Conservation (phyloP, 352 stramenopile species). For the Phytophthora fragariaefolia region DNA sequence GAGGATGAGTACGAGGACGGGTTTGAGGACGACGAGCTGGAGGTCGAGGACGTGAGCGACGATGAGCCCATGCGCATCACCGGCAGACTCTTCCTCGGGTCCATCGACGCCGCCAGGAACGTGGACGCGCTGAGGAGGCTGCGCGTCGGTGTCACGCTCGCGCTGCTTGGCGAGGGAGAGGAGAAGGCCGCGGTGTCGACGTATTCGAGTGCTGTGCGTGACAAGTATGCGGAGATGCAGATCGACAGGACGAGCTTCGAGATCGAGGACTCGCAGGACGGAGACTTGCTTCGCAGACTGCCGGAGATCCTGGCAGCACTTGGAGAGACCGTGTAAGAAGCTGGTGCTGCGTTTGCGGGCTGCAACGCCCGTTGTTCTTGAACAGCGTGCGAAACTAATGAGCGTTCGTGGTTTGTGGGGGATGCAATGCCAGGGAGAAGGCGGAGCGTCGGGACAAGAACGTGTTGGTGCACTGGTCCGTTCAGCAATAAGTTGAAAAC, state of each 20-base stretch:
- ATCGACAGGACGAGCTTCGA: conserved; percentile 34
- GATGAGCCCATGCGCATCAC: conserved; percentile 64
- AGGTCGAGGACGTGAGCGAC: conserved; percentile 66
- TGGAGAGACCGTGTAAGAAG: conserved; percentile 40
- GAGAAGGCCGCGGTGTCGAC: conserved; percentile 29
- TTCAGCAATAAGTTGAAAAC: not conserved
- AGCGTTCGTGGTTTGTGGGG: no score
- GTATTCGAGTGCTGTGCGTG: not conserved
- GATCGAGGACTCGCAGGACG: conserved; percentile 65
- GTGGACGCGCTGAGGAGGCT: conserved; percentile 33
- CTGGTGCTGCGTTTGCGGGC: no score
- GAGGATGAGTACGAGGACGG: conserved; percentile 25
- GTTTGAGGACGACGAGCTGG: conserved; percentile 50
- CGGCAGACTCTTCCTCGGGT: conserved; percentile 59
- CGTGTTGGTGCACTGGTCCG: conserved; percentile 78
- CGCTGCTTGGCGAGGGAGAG: conserved; percentile 43
- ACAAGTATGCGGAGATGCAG: conserved; percentile 10
- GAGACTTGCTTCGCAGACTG: conserved; percentile 53
- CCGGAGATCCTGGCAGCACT: conserved; percentile 51
- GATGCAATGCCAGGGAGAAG: conserved; percentile 40
- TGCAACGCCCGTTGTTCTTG: no score
- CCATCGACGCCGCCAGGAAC: conserved; percentile 75
- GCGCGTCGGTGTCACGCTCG: conserved; percentile 50
- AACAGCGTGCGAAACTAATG: no score
- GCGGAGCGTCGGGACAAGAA: conserved; percentile 46